Evolutionary conservation across 1,284 basidiomycete genomes (phyloP), one percentile per base, ranked within the genome.

Genomic region (Ustilago shanxiensis): DNA sequence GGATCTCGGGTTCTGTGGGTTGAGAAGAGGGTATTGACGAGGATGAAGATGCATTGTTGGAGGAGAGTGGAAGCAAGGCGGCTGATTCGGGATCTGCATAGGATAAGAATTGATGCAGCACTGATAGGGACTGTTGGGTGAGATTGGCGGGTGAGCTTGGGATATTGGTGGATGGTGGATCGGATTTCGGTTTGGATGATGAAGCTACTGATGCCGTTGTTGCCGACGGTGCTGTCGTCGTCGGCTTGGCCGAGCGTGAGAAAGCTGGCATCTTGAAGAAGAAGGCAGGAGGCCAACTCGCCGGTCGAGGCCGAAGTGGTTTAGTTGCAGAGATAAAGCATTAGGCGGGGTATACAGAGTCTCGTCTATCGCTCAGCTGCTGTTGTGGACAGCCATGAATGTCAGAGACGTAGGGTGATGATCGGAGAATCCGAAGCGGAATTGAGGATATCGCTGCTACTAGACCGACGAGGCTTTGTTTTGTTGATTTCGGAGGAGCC

Each of bases 71-170:
- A 0, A 79, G 64, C 0, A 76, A 59, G 31, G 26, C 16, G 37
- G 77, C 77, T 7, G 73, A 55, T 33, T 57, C 57, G 3, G 72
- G 77, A 29, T 79, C 77, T 33, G 67, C 67, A 31, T 72, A 76
- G 39, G 70, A 39, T 11, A 79, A 64, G 35, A 79, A 75, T 13
- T 72, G 73, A 29, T 72, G 70, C 24, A 79, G 66, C 6, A 79
- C 64, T 4, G 61, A 35, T 6, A 79, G 62, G 0, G 77, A 72
- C 14, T 68, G 63, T 18, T 63, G 56, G 8, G 73, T 79, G n/a
- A 79, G 60, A 9, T 49, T 51, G 39, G 56, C 24, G 0, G 65
- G 50, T 6, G 69, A 66, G 63, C 69, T 66, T 9, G 59, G 13
- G 6, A 24, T 22, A 35, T 47, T 47, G 20, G 45, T 45, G 2